These are phyloP conservation scores for Aquilaria yunnanensis DNA, from an alignment of 345 rosid species.

Conservation along the genomic window DNA sequence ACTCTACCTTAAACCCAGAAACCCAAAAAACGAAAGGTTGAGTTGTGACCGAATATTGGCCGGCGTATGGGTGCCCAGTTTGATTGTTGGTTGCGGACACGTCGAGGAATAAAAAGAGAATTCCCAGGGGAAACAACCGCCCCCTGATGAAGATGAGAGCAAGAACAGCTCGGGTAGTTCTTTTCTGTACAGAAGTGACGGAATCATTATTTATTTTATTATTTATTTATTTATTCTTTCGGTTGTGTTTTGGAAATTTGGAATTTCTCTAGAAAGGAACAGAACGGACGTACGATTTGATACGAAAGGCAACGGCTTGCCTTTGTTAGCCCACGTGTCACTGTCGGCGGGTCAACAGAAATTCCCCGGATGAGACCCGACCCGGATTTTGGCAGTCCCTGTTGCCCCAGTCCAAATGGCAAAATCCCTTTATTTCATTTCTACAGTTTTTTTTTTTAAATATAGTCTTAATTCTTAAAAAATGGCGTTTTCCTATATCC, in stretches of 20 bases:
- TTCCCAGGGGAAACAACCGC: constrained; percentile 17
- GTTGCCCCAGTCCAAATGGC: too few species aligned
- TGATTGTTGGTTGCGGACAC: background rate
- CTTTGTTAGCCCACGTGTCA: too few species aligned
- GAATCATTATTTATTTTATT: background rate
- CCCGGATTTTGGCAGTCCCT: too few species aligned
- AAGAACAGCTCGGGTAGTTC: constrained; percentile 13
- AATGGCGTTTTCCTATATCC: too few species aligned
- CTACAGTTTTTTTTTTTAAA: too few species aligned
- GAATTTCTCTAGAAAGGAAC: background rate
- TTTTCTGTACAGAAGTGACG: background rate
- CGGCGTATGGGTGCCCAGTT: background rate
- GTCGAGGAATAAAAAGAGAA: background rate
- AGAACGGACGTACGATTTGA: constrained; percentile 13
- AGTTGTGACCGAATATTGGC: background rate
- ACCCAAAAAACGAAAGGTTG: background rate
- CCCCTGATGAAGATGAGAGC: constrained; percentile 16
- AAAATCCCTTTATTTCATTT: too few species aligned
- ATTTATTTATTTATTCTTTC: background rate
- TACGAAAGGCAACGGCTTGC: background rate
- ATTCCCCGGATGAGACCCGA: too few species aligned
- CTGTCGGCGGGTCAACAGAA: too few species aligned
- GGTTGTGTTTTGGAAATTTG: too few species aligned
- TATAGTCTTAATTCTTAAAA: too few species aligned
- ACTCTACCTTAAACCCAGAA: background rate